A percentile compares a stretch with the other conserved stretches of the same genome.
These are phyloP conservation scores for Moesziomyces globuligerus DNA, from an alignment of 1,284 basidiomycete species.

Conservation along the genomic window DNA sequence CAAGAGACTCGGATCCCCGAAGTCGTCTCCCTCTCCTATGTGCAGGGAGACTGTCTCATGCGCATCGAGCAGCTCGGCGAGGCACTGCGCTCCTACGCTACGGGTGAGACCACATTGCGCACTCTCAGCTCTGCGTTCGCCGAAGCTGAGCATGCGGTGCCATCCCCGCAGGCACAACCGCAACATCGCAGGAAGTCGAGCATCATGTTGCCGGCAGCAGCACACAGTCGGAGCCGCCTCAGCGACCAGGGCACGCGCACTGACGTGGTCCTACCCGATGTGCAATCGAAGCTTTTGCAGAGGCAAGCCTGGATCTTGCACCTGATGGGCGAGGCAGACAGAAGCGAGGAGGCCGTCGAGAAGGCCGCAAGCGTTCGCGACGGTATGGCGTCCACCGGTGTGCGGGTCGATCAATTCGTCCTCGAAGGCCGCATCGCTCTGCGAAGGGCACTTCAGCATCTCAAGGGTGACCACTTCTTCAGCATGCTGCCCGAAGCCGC, in stretches of 20 bases:
- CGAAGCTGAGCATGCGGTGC: conserved; percentile 29
- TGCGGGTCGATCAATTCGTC: conserved; percentile 37
- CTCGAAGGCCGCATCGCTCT: conserved; percentile 47
- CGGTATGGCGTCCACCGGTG: conserved; percentile 15
- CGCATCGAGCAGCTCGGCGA: conserved; percentile 37
- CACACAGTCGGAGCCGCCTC: conserved; percentile 16
- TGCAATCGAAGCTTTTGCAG: conserved; percentile 47
- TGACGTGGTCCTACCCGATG: conserved; percentile 43
- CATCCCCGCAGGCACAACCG: conserved; percentile 17
- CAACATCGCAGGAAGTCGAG: conserved; percentile 27
- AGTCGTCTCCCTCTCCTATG: conserved; percentile 36
- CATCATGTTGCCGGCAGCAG: conserved; percentile 9
- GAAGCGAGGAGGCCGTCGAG: conserved; percentile 38
- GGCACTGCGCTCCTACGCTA: conserved; percentile 38
- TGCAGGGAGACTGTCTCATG: conserved; percentile 52
- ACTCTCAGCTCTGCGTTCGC: conserved; percentile 34
- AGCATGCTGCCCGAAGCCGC: conserved; percentile 61
- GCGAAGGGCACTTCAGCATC: conserved; percentile 37
- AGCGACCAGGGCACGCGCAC: conserved; percentile 7
- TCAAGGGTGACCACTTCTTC: conserved; percentile 54
- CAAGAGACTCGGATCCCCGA: conserved; percentile 44
- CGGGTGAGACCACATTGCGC: conserved; percentile 44
- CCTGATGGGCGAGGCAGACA: conserved; percentile 26
- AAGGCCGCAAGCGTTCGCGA: conserved; percentile 38
- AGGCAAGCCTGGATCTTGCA: conserved; percentile 55